These are phyloP conservation scores for Diplocarpon rosae DNA, from an alignment of 2,329 filamentous ascomycete species.

Conservation along the genomic window DNA sequence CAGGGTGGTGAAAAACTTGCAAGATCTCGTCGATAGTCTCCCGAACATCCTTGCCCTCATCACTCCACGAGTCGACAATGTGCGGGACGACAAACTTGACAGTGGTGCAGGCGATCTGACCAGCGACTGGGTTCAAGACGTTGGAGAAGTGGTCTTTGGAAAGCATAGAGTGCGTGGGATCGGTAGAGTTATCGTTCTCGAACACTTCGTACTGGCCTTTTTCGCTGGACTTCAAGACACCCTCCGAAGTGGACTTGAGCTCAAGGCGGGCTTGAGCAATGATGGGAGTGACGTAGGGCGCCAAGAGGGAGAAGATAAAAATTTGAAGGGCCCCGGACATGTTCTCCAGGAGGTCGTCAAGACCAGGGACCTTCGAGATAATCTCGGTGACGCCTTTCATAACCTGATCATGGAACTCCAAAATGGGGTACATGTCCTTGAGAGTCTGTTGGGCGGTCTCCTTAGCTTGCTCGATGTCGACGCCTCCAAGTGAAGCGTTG, in stretches of 20 bases:
- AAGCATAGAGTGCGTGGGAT: constrained; percentile 88
- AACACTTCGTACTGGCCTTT: constrained; percentile 9
- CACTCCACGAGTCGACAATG: constrained; percentile 74
- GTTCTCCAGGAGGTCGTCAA: constrained; percentile 42
- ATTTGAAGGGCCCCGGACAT: constrained; percentile 7
- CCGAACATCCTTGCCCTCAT: constrained; percentile 56
- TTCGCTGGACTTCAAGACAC: constrained; percentile 9
- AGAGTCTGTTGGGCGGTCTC: constrained; percentile 4
- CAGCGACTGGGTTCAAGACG: constrained; percentile 72
- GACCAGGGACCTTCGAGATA: constrained; percentile 7
- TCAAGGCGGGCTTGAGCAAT: constrained; percentile 8
- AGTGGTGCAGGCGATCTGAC: constrained; percentile 63
- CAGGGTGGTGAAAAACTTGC: constrained; percentile 75
- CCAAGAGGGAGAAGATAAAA: constrained; percentile 8
- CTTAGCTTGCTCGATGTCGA: constrained; percentile 8
- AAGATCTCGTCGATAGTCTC: constrained; percentile 64
- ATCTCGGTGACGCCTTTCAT: constrained; percentile 5
- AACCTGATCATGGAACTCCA: constrained; percentile 72
- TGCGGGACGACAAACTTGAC: constrained; percentile 77
- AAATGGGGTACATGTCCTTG: constrained; percentile 8
- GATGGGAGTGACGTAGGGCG: constrained; percentile 8
- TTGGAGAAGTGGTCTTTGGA: constrained; percentile 77
- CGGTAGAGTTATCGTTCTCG: constrained; percentile 29
- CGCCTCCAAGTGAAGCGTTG: constrained; percentile 50
- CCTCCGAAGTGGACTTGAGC: constrained; percentile 7